A percentile compares a stretch with the other conserved stretches of the same genome.
Evolutionary conservation across 306 rosid species (phyloP).

Genomic region (Lagenaria siceraria): DNA sequence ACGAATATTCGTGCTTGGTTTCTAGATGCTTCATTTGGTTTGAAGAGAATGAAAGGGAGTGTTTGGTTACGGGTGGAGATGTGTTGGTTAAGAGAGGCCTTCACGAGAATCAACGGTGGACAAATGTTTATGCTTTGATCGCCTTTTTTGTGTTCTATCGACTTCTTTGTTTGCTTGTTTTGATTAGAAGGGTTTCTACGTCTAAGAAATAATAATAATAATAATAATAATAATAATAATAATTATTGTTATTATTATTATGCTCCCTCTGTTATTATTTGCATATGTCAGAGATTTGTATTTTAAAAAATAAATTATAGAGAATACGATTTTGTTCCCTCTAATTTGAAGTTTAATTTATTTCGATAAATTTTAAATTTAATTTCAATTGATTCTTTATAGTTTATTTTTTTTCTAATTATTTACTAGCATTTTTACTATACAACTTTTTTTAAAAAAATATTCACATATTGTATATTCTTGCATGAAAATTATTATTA

Average conservation of each 20-base stretch:
- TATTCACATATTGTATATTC: too few species aligned
- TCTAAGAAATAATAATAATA: conserved; percentile 29
- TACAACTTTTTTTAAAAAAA: too few species aligned
- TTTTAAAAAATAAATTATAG: too few species aligned
- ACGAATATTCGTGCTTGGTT: conserved; percentile 63
- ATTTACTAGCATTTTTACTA: too few species aligned
- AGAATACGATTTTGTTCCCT: too few species aligned
- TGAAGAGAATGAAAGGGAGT: conserved; percentile 29
- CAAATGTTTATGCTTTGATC: conserved; percentile 54
- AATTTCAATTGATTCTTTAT: too few species aligned
- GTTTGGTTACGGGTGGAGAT: conserved; percentile 72
- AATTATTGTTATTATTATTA: too few species aligned
- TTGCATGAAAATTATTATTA: too few species aligned
- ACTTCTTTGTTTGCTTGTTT: conserved; percentile 65
- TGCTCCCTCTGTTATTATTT: background rate
- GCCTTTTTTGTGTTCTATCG: conserved; percentile 72
- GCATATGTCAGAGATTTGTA: background rate
- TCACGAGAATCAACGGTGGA: conserved; percentile 52
- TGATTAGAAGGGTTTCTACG: conserved; percentile 73
- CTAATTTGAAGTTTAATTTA: too few species aligned
- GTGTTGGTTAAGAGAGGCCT: conserved; percentile 61
- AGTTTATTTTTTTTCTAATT: too few species aligned
- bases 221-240: background rate
- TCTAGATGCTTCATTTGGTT: conserved; percentile 68
- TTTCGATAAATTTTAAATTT: too few species aligned